Percentiles rank a stretch among this genome's conserved stretches.
Evolutionary conservation across 192 early-diverging fungal genomes (phyloP).

Genomic region (Linnemannia hyalina): DNA sequence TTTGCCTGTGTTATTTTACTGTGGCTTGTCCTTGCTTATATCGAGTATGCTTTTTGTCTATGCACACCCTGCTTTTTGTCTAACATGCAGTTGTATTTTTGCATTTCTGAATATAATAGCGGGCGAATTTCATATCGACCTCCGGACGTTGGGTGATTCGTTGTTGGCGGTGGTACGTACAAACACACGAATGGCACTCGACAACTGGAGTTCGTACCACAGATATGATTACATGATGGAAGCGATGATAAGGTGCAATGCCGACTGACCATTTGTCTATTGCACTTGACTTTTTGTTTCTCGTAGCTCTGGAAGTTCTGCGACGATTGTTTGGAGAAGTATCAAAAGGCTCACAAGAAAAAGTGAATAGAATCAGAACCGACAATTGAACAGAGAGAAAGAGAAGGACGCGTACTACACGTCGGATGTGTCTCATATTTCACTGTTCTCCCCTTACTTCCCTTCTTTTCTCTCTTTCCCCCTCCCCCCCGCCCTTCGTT

Average conservation of each 20-base stretch:
- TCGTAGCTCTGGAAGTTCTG: slow-evolving; percentile 45
- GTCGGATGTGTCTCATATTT: not conserved
- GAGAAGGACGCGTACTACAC: not conserved
- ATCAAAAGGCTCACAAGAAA: not conserved
- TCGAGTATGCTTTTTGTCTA: not conserved
- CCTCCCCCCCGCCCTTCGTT: not conserved
- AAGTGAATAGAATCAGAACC: slow-evolving; percentile 2
- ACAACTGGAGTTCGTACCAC: not conserved
- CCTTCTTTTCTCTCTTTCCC: not conserved
- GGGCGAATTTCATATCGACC: slow-evolving; percentile 61
- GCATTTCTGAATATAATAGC: slow-evolving; percentile 6
- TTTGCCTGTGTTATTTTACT: not conserved
- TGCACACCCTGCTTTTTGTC: not conserved
- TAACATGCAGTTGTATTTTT: not conserved
- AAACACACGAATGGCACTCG: not conserved
- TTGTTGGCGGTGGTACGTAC: slow-evolving; percentile 35
- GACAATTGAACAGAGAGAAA: not conserved
- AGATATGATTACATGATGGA: not conserved
- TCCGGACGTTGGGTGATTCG: slow-evolving; percentile 54
- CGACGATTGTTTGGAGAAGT: slow-evolving; percentile 11
- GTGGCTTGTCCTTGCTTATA: not conserved
- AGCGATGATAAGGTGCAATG: not conserved
- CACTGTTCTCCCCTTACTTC: not conserved
- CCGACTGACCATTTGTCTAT: not conserved
- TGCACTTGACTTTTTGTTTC: not conserved